Evolutionary conservation across 129 eudicot species (phyloP).

Genomic region (Pulicaria dysenterica): DNA sequence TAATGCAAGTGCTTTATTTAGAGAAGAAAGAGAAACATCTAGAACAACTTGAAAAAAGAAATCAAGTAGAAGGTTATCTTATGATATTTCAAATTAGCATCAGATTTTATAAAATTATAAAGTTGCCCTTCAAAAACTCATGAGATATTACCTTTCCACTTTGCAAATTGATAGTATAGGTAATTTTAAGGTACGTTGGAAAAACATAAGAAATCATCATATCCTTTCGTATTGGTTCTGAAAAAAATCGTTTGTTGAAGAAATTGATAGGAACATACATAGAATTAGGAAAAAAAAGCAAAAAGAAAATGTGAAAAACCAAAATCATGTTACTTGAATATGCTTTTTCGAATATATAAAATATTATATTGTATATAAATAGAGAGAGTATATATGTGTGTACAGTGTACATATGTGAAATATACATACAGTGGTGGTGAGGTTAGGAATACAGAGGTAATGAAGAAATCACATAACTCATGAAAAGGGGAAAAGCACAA

Average conservation of each 20-base stretch:
- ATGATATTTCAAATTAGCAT: too few species aligned
- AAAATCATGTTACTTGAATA: constrained; percentile 15
- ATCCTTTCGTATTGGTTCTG: background rate
- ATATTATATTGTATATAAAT: background rate
- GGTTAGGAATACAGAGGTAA: constrained; percentile 35
- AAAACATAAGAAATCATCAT: background rate
- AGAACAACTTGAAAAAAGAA: too few species aligned
- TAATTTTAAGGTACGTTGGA: too few species aligned
- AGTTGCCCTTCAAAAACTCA: too few species aligned
- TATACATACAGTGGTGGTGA: constrained; percentile 38
- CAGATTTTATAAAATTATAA: too few species aligned
- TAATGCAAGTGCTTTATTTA: too few species aligned
- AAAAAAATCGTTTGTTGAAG: background rate
- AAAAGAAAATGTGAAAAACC: constrained; percentile 14
- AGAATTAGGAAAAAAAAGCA: background rate
- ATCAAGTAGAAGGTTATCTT: too few species aligned
- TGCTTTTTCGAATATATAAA: constrained; percentile 3
- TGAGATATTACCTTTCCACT: too few species aligned
- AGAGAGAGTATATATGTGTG: background rate
- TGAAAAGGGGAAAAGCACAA: constrained; percentile 43
- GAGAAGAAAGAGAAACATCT: too few species aligned
- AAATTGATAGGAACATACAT: background rate
- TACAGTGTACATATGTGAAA: constrained; percentile 8
- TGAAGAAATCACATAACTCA: constrained; percentile 33
- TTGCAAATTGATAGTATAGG: too few species aligned